phyloP scores from a whole-genome alignment of 768 basidiomycete species.

The Mycena metata region DNA sequence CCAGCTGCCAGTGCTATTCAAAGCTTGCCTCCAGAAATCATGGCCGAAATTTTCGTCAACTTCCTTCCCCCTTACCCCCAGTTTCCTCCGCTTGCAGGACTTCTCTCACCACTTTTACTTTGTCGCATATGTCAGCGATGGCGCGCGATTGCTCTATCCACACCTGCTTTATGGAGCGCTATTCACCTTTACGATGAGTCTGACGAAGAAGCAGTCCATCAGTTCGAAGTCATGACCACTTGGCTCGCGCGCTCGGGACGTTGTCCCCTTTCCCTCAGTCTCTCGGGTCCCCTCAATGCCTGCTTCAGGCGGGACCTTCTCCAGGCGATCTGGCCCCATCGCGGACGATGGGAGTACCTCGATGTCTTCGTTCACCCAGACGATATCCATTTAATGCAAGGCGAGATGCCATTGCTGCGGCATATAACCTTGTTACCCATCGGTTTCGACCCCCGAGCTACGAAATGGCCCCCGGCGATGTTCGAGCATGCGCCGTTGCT shows the following conservation, averaged over 20 bases:
- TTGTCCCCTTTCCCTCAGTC: slow-evolving; percentile 1
- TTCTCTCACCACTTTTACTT: neutral
- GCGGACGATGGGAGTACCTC: slow-evolving; percentile 15
- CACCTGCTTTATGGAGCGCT: neutral
- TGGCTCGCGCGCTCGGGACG: slow-evolving; percentile 1
- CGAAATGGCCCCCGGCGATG: neutral
- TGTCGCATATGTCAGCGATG: neutral
- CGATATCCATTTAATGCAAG: neutral
- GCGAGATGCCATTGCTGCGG: slow-evolving; percentile 11
- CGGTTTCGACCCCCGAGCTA: neutral
- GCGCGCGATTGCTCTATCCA: neutral
- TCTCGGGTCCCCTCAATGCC: neutral
- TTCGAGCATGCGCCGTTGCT: slow-evolving; percentile 12
- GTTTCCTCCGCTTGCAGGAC: neutral
- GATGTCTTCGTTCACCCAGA: neutral
- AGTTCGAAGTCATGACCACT: neutral
- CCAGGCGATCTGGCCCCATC: neutral
- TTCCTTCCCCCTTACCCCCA: neutral
- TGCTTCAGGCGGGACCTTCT: neutral
- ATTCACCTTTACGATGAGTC: neutral
- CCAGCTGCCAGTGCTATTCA: neutral
- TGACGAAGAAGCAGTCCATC: too few species aligned
- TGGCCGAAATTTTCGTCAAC: neutral
- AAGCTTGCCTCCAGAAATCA: neutral
- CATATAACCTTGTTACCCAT: neutral